phyloP scores from a whole-genome alignment of 352 stramenopile genomes.

The Phytophthora cryptogea region DNA sequence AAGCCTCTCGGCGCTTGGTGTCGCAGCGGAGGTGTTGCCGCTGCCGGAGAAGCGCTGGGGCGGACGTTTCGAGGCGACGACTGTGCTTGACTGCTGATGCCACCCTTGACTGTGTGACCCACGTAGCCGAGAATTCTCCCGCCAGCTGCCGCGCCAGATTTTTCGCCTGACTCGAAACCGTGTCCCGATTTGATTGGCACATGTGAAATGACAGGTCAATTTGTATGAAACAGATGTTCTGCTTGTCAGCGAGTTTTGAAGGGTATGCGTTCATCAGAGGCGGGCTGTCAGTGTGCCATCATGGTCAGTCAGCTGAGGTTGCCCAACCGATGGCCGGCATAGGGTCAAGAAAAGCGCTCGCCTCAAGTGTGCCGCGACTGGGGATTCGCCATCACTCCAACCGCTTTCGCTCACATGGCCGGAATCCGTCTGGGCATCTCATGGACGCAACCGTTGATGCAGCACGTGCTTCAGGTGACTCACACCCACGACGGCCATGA shows the following conservation, averaged over 20 bases:
- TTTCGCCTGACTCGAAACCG: constrained; percentile 13
- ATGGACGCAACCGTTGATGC: neutral
- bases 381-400: constrained; percentile 9
- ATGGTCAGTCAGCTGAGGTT: constrained; percentile 15
- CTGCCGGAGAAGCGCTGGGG: constrained; percentile 1
- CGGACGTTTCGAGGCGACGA: constrained; percentile 26
- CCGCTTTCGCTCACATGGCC: constrained; percentile 5
- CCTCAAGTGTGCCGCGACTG: neutral
- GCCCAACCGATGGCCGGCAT: constrained; percentile 14
- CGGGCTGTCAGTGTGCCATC: constrained; percentile 6
- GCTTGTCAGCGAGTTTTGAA: no score
- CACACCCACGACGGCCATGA: no score
- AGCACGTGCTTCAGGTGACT: constrained; percentile 1
- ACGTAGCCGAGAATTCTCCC: constrained; percentile 30
- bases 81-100: constrained; percentile 25
- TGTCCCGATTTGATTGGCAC: no score
- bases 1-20: neutral
- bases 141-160: constrained; percentile 42
- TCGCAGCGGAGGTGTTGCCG: neutral
- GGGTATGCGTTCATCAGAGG: no score
- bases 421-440: constrained; percentile 13
- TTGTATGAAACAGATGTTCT: no score
- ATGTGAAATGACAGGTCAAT: no score
- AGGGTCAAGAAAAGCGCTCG: constrained; percentile 1
- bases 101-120: constrained; percentile 13